Base-by-base conservation (phyloP, 208 protist genomes). In the Leishmania tropica region DNA sequence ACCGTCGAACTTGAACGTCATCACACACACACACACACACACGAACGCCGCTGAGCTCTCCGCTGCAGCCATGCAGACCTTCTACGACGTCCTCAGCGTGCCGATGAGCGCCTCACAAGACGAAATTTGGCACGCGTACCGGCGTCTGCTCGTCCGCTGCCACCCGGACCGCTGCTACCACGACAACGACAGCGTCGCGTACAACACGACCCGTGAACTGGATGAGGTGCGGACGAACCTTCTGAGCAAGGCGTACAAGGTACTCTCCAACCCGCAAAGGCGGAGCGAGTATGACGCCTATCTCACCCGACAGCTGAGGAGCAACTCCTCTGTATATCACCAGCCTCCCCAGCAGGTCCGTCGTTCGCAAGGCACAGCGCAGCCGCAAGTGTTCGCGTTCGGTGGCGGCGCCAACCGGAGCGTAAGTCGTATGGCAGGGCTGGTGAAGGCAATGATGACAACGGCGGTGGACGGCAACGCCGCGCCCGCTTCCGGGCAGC, bases 101-200 rank as follows among this genome's bases (percentile, higher is more conserved):
- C 84, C 84, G 4, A 72, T 87, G 51, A 77, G 45, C 37, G 84
- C 79, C 54, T 62, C 79, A 42, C 80, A 78, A 7, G 65, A 28
- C 6, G 75, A 83, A 35, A 31, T 87, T 15, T 56, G 65, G 1
- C n/a, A 78, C 21, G 84, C 84, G 7, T 80, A 87, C 51, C 74
- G 76, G 24, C 42, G 53, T n/a, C 76, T 81, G 28, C 71, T 87
- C 62, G 35, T 60, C 0, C 84, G 75, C 75, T 10, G 67, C 28
- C 79, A 87, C 75, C 84, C 84, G 4, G 80, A 83, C 35, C 78
- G 76, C 40, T 75, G 72, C 75, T 84, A 79, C 37, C 60, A 71
- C 73, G 84, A 87, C 84, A 87, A 87, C 68, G 84, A 87, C 77
- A 87, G 84, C 62, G 40, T 76, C 5, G 15, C 71, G 24, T 87